Evolutionary conservation across 441 rosid genomes (phyloP), one percentile per base, ranked within the genome.

Genomic region (Hura crepitans): DNA sequence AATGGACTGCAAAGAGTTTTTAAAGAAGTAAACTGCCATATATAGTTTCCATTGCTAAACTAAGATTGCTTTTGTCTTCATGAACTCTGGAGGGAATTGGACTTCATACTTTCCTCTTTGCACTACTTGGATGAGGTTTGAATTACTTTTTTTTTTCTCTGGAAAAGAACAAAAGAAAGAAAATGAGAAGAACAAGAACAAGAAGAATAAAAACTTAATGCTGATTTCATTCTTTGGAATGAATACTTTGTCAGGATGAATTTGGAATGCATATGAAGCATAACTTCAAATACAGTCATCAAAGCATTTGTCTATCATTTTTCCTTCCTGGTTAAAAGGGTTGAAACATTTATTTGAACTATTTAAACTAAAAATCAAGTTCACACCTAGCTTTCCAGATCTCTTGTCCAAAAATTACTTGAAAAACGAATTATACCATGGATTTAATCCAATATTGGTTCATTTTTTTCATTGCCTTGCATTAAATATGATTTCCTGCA

Each of bases 1-100:
- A 17, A 18, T 73, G 73, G 31, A 45, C 65, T 47, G 62, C 25
- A n/a, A 59, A 45, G 33, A n/a, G n/a, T n/a, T n/a, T n/a, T n/a
- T n/a, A n/a, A n/a, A n/a, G n/a, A n/a, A 50, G 47, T 15, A 18
- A 46, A 50, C n/a, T 5, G 18, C 11, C 14, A n/a, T n/a, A 25
- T n/a, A 50, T 65, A 50, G 27, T 51, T 49, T 33, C 18, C 46
- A 31, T 28, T 31, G n/a, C 14, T n/a, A 65, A 12, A 20, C 0
- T 50, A 22, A n/a, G 17, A 20, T 22, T 18, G 1, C 13, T 10
- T 50, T 49, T 51, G 68, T 3, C n/a, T 25, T 23, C 22, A 43
- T 12, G 11, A 65, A 15, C 18, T 47, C 5, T 6, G 18, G 58
- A 22, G 31, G 10, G 45, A 23, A 20, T 53, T 22, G 14, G 46